Base-by-base conservation (phyloP, 441 rosid genomes). In the Bocquillonia castaneifolia region DNA sequence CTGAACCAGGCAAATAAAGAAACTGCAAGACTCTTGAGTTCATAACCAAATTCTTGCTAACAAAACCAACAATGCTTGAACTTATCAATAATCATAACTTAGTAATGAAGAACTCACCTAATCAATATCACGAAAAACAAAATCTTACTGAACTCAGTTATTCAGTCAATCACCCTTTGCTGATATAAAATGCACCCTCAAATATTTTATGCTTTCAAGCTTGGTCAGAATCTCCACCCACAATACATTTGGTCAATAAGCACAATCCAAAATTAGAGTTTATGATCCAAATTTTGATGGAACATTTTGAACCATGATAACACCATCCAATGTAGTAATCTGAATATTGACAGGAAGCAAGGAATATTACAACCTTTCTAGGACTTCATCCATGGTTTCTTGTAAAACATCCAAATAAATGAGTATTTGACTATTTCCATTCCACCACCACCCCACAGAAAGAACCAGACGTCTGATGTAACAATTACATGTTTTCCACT, bases 401-500 rank as follows among this genome's bases (percentile, higher is more conserved):
- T 18, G n/a, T 6, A 3, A 31, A 61, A 32, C 39, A 61, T 52
- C 53, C 59, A 10, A 17, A 25, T 45, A 20, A n/a, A 66, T 25
- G 44, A 29, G n/a, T n/a, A n/a, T n/a, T 36, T 36, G 9, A 36
- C 3, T 22, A 44, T 23, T 40, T 50, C 59, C n/a, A n/a, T 40
- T 42, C 53, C 58, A 8, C 68, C 52, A 53, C 50, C 17, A 47
- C 29, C 52, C 28, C 51, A 42, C 71, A 45, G 14, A 42, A 59
- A 40, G 13, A 44, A 39, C 59, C 74, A 44, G 17, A 50, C 57
- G 72, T 63, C 55, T 29, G 68, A 67, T 28, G 39, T 34, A 14
- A 18, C 15, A 29, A 10, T 63, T 20, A 10, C 44, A 60, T 29
- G 45, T 10, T 36, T 29, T 62, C 50, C 42, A 14, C 54, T 25